Base-by-base conservation (phyloP, 176 grass and related monocot species). In the Bothriochloa decipiens region DNA sequence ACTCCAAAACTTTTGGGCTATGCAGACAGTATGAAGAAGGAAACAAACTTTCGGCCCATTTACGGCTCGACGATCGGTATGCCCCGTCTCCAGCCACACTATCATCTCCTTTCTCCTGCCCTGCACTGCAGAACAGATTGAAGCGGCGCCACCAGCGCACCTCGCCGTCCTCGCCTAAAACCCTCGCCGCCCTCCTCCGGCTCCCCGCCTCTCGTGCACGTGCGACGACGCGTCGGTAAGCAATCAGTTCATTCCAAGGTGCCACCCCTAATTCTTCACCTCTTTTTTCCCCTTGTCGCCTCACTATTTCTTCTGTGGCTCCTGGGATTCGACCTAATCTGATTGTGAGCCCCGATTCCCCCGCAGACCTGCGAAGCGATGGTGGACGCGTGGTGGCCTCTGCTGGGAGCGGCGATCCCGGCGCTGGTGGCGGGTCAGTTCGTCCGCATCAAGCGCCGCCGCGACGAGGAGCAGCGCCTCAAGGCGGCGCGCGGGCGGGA, bases 371-470 rank as follows among this genome's bases (percentile, higher is more conserved):
- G 11, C 65, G 66, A 26, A 49, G 65, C 33, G 36, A 92, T 92
- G 90, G 75, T 92, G 50, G 93, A 92, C 65, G 81, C 91, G 41
- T 95, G 90, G 93, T 96, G 91, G 93, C 82, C 93, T 28, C 76
- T 96, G 37, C 77, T 96, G 6, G 93, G 88, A 5, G 86, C 88
- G 70, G 86, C 93, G 60, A 68, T 93, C 60, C 93, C 91, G 6
- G 83, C 91, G 16, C 22, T 96, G 11, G 43, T 96, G 65, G 86
- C 93, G 9, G 93, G 93, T 5, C 93, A 96, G 87, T 84, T 69
- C 60, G 33, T 96, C 82, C 76, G 83, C 43, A 64, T 89, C 37
- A 96, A 96, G 84, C 87, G 88, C 74, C 85, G 88, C 68, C 81
- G 86, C 64, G 83, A 90, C 65, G 91, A 96, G 85, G 93, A 93